These are phyloP conservation scores for Nyssa sinensis DNA, from an alignment of 148 eudicot species.

Conservation along the genomic window DNA sequence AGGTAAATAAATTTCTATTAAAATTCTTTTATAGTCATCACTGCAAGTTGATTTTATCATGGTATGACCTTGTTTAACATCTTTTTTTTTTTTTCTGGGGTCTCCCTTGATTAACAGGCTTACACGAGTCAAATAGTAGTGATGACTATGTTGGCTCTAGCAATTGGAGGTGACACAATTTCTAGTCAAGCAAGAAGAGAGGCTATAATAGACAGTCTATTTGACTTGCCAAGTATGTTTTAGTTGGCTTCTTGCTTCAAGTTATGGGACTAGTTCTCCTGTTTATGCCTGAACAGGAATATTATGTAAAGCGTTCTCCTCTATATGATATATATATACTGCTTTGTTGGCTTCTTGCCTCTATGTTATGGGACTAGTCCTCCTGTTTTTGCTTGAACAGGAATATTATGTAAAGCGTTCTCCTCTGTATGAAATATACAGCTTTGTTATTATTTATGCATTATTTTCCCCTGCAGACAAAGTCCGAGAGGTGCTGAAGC, in stretches of 20 bases:
- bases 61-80: conserved; percentile 28
- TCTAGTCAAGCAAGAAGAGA: conserved; percentile 82
- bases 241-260: not conserved
- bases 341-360: not conserved
- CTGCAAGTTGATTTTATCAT: not conserved
- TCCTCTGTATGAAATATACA: not conserved
- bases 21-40: not conserved
- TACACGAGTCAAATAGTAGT: conserved; percentile 98
- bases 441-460: not conserved
- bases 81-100: no score
- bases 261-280: not conserved
- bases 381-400: not conserved
- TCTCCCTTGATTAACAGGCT: conserved; percentile 69
- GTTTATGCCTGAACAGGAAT: not conserved
- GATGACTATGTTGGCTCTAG: conserved; percentile 96
- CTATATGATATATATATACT: not conserved
- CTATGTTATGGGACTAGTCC: not conserved
- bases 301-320: not conserved
- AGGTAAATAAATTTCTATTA: conserved; percentile 42
- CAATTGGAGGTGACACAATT: conserved; percentile 81
- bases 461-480: conserved; percentile 46
- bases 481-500: conserved; percentile 83
- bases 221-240: conserved; percentile 82
- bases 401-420: not conserved
- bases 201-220: conserved; percentile 75